Evolutionary conservation across 2,329 filamentous ascomycete genomes (phyloP), one percentile per base, ranked within the genome.

Genomic region (Lachnellula hyalina): DNA sequence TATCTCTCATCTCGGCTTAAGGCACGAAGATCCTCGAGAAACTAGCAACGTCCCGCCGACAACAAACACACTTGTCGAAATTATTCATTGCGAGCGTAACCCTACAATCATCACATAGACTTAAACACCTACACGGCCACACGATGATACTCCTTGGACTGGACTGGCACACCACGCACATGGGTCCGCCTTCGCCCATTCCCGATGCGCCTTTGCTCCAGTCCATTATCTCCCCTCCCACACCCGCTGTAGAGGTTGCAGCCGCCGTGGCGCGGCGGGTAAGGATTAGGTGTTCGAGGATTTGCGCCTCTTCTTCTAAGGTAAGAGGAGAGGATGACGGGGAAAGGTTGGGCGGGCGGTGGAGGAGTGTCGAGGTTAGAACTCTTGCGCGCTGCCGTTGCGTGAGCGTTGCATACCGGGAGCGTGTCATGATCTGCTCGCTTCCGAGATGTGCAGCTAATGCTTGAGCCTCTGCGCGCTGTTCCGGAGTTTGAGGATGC

Each of bases 61-160:
- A 97, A 66, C 93, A 97, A 40, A 97, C 92, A 69, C 94, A 99
- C 68, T 90, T 95, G 61, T 92, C 90, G 70, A 96, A 97, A 70
- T 97, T 97, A 70, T 96, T 95, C 84, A 96, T 92, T 3, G 94
- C 94, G 59, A 97, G 78, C 44, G 90, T 93, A 36, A 97, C 89
- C 34, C 94, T 81, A 69, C 94, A 97, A 63, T 97, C 94, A 70
- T 99, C 94, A 69, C 94, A 97, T 12, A 97, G 79, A 63, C 90
- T 93, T 55, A 99, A 78, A 69, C 94, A 99, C 2, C 94, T 88
- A 70, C 94, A 99, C 0, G 94, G 94, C 94, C 94, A 97, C 2
- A 96, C 87, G 52, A 99, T 88, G 57, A 97, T 88, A 7, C 89
- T 95, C 17, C 94, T 80, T 3, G 91, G 85, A n/a, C 82, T 81